These are phyloP conservation scores for Collariella sp. DNA, from an alignment of 495 filamentous ascomycete species.

Conservation along the genomic window DNA sequence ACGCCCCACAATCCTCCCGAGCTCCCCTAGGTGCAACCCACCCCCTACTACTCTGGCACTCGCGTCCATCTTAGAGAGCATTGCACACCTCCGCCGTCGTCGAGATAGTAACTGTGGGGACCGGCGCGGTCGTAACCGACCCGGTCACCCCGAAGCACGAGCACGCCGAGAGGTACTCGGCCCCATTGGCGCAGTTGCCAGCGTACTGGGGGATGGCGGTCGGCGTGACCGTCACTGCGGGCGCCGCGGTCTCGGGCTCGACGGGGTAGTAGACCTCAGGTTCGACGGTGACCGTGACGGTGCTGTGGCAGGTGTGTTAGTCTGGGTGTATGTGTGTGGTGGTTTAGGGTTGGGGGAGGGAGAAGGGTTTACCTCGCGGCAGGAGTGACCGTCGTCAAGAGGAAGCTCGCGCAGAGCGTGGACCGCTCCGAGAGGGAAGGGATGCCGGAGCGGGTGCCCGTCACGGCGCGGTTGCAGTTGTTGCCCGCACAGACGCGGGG, in stretches of 20 bases:
- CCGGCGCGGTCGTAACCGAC: slow-evolving; percentile 21
- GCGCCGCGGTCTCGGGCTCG: background rate
- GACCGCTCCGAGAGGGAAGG: slow-evolving; percentile 19
- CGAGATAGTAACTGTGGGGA: slow-evolving; percentile 27
- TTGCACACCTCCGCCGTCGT: slow-evolving; percentile 25
- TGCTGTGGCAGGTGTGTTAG: slow-evolving; percentile 5
- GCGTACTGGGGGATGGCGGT: slow-evolving; percentile 24
- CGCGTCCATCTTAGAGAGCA: slow-evolving; percentile 11
- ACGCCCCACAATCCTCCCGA: too few species aligned
- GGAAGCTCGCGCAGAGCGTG: slow-evolving; percentile 28
- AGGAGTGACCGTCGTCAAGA: slow-evolving; percentile 27
- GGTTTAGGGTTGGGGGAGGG: background rate
- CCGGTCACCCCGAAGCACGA: slow-evolving; percentile 29
- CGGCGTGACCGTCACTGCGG: slow-evolving; percentile 17
- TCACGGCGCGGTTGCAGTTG: slow-evolving; percentile 31
- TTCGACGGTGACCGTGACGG: slow-evolving; percentile 25
- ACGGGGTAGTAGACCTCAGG: slow-evolving; percentile 4
- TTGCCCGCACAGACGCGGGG: slow-evolving; percentile 23
- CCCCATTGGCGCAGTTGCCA: slow-evolving; percentile 13
- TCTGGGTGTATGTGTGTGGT: background rate
- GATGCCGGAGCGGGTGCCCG: slow-evolving; percentile 25
- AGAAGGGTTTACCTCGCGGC: slow-evolving; percentile 18
- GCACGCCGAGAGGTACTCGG: slow-evolving; percentile 25
- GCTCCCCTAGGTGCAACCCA: background rate
- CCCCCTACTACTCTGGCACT: background rate